Conservation (phyloP, 2,329 filamentous ascomycete species). For the Neoscytalidium dimidiatum region DNA sequence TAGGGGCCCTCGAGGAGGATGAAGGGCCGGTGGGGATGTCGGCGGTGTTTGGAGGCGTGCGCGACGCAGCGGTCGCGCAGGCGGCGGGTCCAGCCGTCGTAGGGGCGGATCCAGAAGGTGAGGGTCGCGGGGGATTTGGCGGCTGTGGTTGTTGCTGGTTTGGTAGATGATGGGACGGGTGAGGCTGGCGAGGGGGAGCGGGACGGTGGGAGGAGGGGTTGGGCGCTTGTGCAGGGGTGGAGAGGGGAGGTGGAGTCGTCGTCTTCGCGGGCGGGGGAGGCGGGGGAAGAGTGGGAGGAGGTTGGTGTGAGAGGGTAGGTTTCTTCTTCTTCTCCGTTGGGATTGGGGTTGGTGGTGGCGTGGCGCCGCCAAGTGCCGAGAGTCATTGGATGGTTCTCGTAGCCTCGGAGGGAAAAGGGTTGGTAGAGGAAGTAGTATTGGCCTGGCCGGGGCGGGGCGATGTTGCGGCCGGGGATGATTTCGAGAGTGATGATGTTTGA, state of each 20-base stretch:
- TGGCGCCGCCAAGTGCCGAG: constrained; percentile 32
- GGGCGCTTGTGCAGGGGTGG: not conserved
- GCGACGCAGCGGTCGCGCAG: constrained; percentile 41
- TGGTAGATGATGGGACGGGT: constrained; percentile 19
- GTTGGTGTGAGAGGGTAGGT: not conserved
- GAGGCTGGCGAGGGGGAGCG: constrained; percentile 18
- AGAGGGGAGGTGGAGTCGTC: not conserved
- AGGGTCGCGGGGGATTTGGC: constrained; percentile 28
- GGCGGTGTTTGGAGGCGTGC: not conserved
- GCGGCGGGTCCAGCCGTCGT: constrained; percentile 52
- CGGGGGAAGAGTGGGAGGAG: not conserved
- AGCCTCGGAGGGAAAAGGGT: constrained; percentile 46
- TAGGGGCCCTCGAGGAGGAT: constrained; percentile 56
- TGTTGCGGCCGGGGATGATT: constrained; percentile 38
- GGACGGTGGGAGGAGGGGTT: not conserved
- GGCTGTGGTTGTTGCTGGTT: constrained; percentile 26
- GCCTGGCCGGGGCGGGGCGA: constrained; percentile 44
- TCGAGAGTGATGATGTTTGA: constrained; percentile 52
- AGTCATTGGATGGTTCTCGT: constrained; percentile 57
- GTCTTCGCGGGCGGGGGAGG: not conserved
- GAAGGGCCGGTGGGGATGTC: constrained; percentile 27
- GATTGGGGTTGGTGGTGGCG: not conserved
- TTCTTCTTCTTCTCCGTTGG: not conserved
- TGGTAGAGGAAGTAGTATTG: constrained; percentile 55
- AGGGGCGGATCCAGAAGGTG: constrained; percentile 54